Percentiles rank a stretch among this genome's conserved stretches.
These are phyloP conservation scores for Obelidium mucronatum DNA, from an alignment of 192 early-diverging fungal species.

Conservation along the genomic window DNA sequence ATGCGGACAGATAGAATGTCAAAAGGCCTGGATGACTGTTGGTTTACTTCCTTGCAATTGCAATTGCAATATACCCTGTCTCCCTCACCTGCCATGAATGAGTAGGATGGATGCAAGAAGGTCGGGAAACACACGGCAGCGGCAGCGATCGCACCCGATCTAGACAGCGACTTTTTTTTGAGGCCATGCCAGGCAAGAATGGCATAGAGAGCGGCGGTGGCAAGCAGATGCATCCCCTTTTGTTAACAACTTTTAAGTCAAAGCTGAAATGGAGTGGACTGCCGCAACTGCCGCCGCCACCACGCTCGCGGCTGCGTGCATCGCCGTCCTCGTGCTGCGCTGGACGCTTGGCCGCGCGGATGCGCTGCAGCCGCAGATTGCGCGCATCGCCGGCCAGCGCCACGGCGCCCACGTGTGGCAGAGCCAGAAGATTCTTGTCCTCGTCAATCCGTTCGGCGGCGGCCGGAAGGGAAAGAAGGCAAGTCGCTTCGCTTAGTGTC, in stretches of 20 bases:
- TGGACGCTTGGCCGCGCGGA: no score
- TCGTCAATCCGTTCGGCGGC: conserved; percentile 2
- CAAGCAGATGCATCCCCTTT: conserved; percentile 57
- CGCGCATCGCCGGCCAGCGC: no score
- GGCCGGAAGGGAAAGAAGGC: not conserved
- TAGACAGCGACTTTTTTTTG: conserved; percentile 73
- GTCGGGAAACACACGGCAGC: conserved; percentile 76
- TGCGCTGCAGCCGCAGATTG: no score
- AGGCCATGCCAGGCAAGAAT: conserved; percentile 64
- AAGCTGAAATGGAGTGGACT: no score
- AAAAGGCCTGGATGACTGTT: conserved; percentile 60
- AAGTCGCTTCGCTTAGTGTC: not conserved
- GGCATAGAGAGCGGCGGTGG: conserved; percentile 57
- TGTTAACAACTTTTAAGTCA: no score
- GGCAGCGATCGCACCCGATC: conserved; percentile 75
- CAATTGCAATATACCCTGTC: not conserved
- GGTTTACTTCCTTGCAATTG: no score
- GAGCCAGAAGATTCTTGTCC: not conserved
- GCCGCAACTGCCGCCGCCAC: no score
- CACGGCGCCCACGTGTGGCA: no score
- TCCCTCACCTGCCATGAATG: conserved; percentile 66
- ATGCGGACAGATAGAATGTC: conserved; percentile 75
- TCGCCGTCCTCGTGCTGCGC: no score
- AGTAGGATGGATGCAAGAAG: conserved; percentile 66
- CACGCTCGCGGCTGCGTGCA: no score